A percentile compares a stretch with the other conserved stretches of the same genome.
phyloP scores from a whole-genome alignment of 257 asterid species.

The Penstemon newberryi region DNA sequence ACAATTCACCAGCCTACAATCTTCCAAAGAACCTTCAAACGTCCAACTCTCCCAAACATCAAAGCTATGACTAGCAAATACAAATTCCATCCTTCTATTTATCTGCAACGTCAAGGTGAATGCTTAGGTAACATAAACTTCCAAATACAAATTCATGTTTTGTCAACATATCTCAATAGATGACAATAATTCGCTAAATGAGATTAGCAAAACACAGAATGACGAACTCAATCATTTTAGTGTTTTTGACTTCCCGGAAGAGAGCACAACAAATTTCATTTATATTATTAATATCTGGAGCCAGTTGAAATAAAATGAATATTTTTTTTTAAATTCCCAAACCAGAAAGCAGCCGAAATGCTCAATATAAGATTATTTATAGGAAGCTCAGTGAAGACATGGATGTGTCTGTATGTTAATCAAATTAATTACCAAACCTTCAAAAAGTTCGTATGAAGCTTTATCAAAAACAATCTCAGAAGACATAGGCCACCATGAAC shows the following conservation, averaged over 20 bases:
- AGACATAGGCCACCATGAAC: slow-evolving; percentile 5
- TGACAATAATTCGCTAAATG: background rate
- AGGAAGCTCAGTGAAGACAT: slow-evolving; percentile 1
- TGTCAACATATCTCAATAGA: slow-evolving; percentile 1
- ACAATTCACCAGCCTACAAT: slow-evolving; percentile 95
- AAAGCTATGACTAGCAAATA: slow-evolving; percentile 94
- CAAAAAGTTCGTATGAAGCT: background rate
- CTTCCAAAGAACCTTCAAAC: slow-evolving; percentile 82
- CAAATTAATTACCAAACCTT: slow-evolving; percentile 5
- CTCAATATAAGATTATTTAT: slow-evolving; percentile 1
- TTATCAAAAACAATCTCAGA: slow-evolving; percentile 5
- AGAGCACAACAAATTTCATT: slow-evolving; percentile 1
- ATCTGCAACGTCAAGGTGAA: slow-evolving; percentile 53
- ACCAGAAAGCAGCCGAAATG: slow-evolving; percentile 4
- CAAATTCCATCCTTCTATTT: slow-evolving; percentile 98
- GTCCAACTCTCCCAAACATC: slow-evolving; percentile 99
- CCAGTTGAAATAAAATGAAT: background rate
- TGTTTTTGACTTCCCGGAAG: background rate
- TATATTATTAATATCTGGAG: background rate
- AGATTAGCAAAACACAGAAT: background rate
- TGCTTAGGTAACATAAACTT: slow-evolving; percentile 17
- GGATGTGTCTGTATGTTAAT: background rate
- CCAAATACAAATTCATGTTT: background rate
- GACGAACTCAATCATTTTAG: background rate
- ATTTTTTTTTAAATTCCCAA: background rate